phyloP scores from a whole-genome alignment of 306 rosid species.

The Rosa chinensis region DNA sequence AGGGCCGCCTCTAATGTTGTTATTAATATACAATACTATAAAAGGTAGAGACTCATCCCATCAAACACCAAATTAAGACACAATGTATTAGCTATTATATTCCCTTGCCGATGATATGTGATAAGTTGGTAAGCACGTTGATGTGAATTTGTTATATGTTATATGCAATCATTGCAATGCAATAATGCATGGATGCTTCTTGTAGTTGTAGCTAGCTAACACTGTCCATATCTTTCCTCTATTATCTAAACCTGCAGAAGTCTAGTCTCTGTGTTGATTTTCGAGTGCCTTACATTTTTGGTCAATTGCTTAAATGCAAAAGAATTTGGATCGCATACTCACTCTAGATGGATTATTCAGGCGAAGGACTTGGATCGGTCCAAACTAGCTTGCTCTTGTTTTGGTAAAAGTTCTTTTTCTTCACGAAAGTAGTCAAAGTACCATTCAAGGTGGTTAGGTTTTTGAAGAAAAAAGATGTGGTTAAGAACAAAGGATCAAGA shows the following conservation, averaged over 20 bases:
- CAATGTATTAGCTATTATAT: too few species aligned
- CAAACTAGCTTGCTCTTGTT: background rate
- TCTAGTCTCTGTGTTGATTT: background rate
- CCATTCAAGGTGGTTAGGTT: background rate
- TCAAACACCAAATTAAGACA: too few species aligned
- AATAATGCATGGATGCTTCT: too few species aligned
- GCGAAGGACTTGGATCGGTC: background rate
- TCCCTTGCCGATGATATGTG: too few species aligned
- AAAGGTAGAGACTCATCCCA: too few species aligned
- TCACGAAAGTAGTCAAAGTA: background rate
- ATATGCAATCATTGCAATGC: too few species aligned
- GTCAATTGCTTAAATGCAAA: background rate
- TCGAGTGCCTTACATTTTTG: background rate
- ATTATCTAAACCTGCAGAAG: background rate
- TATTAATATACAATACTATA: too few species aligned
- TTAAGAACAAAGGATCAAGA: background rate
- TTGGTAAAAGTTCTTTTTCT: background rate
- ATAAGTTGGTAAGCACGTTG: too few species aligned
- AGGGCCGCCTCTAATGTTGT: too few species aligned
- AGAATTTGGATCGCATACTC: background rate
- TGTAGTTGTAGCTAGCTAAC: background rate
- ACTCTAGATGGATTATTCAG: background rate
- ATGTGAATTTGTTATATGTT: too few species aligned
- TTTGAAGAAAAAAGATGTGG: background rate
- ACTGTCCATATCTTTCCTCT: background rate